Percentiles rank a stretch among this genome's conserved stretches.
Evolutionary conservation across 306 rosid species (phyloP).

Genomic region (Erythrophleum fordii): DNA sequence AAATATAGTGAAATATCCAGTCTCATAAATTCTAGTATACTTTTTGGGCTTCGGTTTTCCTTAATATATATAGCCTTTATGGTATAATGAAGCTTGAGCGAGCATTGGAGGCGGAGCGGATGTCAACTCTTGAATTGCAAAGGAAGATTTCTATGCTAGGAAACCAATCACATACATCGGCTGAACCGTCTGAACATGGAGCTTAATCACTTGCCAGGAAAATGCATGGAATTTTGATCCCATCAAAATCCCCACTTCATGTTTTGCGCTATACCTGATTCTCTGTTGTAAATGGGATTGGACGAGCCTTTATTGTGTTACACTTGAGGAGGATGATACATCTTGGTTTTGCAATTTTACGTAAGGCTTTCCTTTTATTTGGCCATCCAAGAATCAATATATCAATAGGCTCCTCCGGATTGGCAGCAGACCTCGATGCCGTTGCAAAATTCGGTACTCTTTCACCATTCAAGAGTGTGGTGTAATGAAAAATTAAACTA

Average conservation of each 20-base stretch:
- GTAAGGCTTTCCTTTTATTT: not conserved
- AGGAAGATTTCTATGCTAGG: conserved; percentile 43
- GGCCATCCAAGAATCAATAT: not conserved
- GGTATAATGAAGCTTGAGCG: conserved; percentile 51
- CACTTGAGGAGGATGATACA: conserved; percentile 1
- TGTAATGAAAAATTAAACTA: too few species aligned
- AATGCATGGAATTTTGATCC: conserved; percentile 16
- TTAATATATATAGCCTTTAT: not conserved
- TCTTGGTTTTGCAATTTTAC: not conserved
- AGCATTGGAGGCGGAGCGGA: conserved; percentile 53
- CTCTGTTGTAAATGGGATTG: not conserved
- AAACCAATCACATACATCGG: conserved; percentile 34
- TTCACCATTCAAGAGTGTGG: too few species aligned
- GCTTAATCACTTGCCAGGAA: conserved; percentile 25
- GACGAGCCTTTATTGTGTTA: not conserved
- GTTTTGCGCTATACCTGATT: not conserved
- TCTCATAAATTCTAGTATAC: not conserved
- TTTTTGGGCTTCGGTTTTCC: not conserved
- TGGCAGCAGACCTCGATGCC: too few species aligned
- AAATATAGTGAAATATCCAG: not conserved
- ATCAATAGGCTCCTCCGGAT: too few species aligned
- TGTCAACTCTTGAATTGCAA: conserved; percentile 52
- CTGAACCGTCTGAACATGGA: conserved; percentile 39
- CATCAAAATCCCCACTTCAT: conserved; percentile 8
- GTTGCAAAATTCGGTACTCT: too few species aligned